Percentiles rank a stretch among this genome's conserved stretches.
These are phyloP conservation scores for Melastoma candidum DNA, from an alignment of 441 rosid species.

Conservation along the genomic window DNA sequence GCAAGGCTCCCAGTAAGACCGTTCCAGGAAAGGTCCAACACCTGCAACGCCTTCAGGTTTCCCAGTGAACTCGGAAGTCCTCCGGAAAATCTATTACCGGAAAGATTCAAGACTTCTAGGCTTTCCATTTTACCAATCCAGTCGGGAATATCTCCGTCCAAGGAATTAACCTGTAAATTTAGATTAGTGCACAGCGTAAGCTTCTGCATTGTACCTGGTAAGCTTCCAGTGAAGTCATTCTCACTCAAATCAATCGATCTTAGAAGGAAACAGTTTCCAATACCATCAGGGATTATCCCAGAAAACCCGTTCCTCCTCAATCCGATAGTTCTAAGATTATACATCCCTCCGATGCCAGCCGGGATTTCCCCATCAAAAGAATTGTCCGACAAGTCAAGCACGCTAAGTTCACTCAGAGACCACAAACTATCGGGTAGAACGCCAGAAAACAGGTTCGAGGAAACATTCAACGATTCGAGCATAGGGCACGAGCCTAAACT, in stretches of 20 bases:
- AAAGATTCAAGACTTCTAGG: slow-evolving; percentile 67
- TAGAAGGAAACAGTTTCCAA: slow-evolving; percentile 49
- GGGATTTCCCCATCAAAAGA: slow-evolving; percentile 46
- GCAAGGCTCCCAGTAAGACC: slow-evolving; percentile 53
- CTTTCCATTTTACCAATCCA: slow-evolving; percentile 52
- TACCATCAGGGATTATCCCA: slow-evolving; percentile 38
- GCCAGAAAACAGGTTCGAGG: slow-evolving; percentile 48
- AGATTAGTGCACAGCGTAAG: slow-evolving; percentile 43
- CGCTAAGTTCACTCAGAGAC: slow-evolving; percentile 46
- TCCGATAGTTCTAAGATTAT: slow-evolving; percentile 41
- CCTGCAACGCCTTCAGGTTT: slow-evolving; percentile 40
- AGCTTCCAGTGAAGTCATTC: slow-evolving; percentile 40
- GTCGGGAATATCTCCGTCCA: slow-evolving; percentile 37
- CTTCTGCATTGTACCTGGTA: slow-evolving; percentile 45
- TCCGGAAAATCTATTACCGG: slow-evolving; percentile 57
- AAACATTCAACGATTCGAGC: slow-evolving; percentile 41
- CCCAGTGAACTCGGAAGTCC: slow-evolving; percentile 58
- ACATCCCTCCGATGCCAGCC: slow-evolving; percentile 30
- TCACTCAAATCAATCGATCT: slow-evolving; percentile 51
- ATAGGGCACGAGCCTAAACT: slow-evolving; percentile 48
- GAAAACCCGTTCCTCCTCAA: slow-evolving; percentile 39
- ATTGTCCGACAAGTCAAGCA: slow-evolving; percentile 56
- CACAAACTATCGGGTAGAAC: slow-evolving; percentile 42
- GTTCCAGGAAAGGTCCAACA: slow-evolving; percentile 54
- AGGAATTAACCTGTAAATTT: slow-evolving; percentile 31